phyloP scores from a whole-genome alignment of 805 yeast species.

The Jamesozyma rosinii region DNA sequence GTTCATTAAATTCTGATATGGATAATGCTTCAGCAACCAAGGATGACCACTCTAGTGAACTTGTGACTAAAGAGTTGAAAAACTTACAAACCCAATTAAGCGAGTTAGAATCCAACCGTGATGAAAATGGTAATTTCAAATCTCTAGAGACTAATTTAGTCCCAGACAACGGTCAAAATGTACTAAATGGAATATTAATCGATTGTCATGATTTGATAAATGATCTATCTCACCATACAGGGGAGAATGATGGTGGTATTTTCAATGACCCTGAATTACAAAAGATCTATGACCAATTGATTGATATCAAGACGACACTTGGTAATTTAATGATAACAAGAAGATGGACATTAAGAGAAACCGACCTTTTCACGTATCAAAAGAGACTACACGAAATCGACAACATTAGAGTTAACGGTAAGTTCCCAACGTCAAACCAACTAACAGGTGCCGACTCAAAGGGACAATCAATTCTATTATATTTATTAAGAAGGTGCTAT shows the following conservation, averaged over 20 bases:
- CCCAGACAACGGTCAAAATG: constrained; percentile 35
- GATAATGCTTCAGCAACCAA: neutral
- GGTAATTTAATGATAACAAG: constrained; percentile 83
- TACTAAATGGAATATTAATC: constrained; percentile 67
- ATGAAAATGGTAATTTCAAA: constrained; percentile 46
- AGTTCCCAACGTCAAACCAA: constrained; percentile 34
- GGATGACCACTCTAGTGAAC: constrained; percentile 12
- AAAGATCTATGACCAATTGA: constrained; percentile 54
- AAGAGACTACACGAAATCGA: constrained; percentile 66
- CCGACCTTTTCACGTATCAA: constrained; percentile 83
- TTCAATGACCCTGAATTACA: constrained; percentile 41
- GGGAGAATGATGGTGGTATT: constrained; percentile 21
- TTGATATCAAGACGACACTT: constrained; percentile 58
- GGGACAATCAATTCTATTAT: constrained; percentile 58
- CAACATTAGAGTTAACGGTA: constrained; percentile 55
- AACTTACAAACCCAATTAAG: constrained; percentile 33
- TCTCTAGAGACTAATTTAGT: constrained; percentile 30
- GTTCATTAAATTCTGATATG: constrained; percentile 5
- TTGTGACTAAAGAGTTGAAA: constrained; percentile 27
- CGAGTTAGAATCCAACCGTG: constrained; percentile 41
- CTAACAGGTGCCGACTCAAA: constrained; percentile 27
- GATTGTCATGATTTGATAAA: constrained; percentile 69
- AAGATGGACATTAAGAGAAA: constrained; percentile 95
- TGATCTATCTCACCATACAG: constrained; percentile 47
- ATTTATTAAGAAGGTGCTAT: constrained; percentile 80